Evolutionary conservation across 306 rosid genomes (phyloP), one percentile per base, ranked within the genome.

Genomic region (Quercus engelmannii): DNA sequence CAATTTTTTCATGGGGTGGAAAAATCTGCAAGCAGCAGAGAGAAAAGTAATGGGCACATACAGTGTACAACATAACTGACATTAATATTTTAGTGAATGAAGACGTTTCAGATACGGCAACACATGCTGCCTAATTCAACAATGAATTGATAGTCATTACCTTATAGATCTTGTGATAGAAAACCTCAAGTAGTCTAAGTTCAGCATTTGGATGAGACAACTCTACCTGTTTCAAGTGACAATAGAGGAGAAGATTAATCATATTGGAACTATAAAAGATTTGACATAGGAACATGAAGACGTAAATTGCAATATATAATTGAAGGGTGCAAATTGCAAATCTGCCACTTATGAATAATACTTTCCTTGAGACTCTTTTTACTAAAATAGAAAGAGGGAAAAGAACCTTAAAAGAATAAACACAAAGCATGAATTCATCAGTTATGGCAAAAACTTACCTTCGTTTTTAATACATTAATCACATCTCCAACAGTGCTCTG

Each of bases 131-230:
- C 10, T 19, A 73, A 4, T 13, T 20, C 56, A 41, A 18, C 23
- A 33, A 20, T 13, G 65, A 69, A 18, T 31, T 18, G 59, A 18
- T 58, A n/a, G 28, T 18, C 51, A 74, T 18, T 63, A 94, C 99
- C 97, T 94, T 94, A 76, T 94, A 94, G 61, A 94, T 94, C 86
- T 91, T 94, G 89, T 94, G 99, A 84, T 91, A 91, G 79, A 94
- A 94, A 84, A 92, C 97, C 83, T 94, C 99, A 21, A 94, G 90
- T 80, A 94, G 83, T 83, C 99, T 88, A 73, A 94, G 89, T 84
- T 92, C 97, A 11, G 95, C 99, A 77, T 89, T 78, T 20, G 94
- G 92, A 85, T 82, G 90, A 56, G 99, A 91, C 82, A 94, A 84
- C 83, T 92, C 99, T 31, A 92, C 97, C 99, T 94, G 95, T 84